These are phyloP conservation scores for Trichoderma asperelloides DNA, from an alignment of 495 filamentous ascomycete species.

Conservation along the genomic window DNA sequence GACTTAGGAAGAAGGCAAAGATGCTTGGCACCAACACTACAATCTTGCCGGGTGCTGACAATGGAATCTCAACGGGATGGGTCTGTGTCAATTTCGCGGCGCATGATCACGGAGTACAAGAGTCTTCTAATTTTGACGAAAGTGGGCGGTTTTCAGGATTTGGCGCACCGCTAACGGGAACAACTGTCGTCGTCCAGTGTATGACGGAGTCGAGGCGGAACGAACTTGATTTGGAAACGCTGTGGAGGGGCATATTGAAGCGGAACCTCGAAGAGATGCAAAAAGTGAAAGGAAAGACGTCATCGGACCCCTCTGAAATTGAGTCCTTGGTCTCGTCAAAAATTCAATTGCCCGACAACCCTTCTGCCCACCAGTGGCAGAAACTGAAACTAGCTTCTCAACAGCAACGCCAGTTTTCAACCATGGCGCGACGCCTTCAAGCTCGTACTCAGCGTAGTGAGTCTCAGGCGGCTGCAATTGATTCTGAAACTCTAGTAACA, in stretches of 20 bases:
- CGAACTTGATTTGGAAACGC: constrained; percentile 71
- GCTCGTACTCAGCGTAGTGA: constrained; percentile 10
- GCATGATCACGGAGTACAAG: constrained; percentile 41
- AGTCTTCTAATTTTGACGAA: constrained; percentile 30
- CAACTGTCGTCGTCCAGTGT: constrained; percentile 72
- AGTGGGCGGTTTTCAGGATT: constrained; percentile 61
- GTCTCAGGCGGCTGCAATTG: constrained; percentile 9
- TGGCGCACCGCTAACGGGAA: constrained; percentile 50
- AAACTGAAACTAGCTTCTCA: constrained; percentile 14
- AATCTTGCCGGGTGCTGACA: constrained; percentile 45
- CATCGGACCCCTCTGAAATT: not conserved
- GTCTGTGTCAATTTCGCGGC: constrained; percentile 84
- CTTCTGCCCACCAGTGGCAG: not conserved
- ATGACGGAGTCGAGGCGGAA: constrained; percentile 77
- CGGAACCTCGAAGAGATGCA: constrained; percentile 15
- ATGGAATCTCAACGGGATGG: constrained; percentile 87
- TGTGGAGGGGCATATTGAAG: constrained; percentile 52
- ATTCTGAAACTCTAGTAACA: not conserved
- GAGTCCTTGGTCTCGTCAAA: not conserved
- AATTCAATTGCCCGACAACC: not conserved
- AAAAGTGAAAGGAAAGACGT: not conserved
- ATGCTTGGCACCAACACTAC: constrained; percentile 51
- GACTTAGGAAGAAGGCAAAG: constrained; percentile 70
- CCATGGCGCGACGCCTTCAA: constrained; percentile 9
- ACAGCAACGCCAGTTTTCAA: constrained; percentile 25